Percentiles rank a stretch among this genome's conserved stretches.
Evolutionary conservation across 1,284 basidiomycete species (phyloP).

Genomic region (Xerocomus minutiporus): DNA sequence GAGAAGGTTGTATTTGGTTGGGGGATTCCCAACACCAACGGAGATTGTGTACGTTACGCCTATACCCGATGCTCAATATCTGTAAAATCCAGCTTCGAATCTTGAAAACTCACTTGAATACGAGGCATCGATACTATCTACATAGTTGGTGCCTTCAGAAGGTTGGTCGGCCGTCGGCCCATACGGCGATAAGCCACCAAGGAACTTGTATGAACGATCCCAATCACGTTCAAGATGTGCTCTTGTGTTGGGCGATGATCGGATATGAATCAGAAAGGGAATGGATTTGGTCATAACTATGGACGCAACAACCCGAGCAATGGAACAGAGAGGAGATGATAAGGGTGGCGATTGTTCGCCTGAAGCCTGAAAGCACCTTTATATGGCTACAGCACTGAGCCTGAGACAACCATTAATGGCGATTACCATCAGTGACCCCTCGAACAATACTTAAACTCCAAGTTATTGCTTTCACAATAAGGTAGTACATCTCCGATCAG

Average conservation of each 20-base stretch:
- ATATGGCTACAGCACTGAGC: background rate
- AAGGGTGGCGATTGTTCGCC: background rate
- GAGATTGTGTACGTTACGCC: conserved; percentile 44
- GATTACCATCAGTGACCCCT: too few species aligned
- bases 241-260: conserved; percentile 34
- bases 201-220: conserved; percentile 50
- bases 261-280: conserved; percentile 43
- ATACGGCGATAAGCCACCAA: conserved; percentile 47
- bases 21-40: conserved; percentile 46
- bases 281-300: conserved; percentile 34
- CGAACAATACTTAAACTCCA: too few species aligned
- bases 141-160: background rate
- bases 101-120: conserved; percentile 41
- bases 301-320: background rate
- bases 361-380: conserved; percentile 6
- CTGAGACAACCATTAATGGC: background rate
- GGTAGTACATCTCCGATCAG: too few species aligned
- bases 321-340: background rate
- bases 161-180: conserved; percentile 34
- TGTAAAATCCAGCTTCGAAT: background rate
- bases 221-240: conserved; percentile 51
- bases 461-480: too few species aligned
- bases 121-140: conserved; percentile 46
- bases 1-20: conserved; percentile 43
- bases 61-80: conserved; percentile 14